Evolutionary conservation across 2,329 filamentous ascomycete genomes (phyloP).

Genomic region (Penicillium nordicum): DNA sequence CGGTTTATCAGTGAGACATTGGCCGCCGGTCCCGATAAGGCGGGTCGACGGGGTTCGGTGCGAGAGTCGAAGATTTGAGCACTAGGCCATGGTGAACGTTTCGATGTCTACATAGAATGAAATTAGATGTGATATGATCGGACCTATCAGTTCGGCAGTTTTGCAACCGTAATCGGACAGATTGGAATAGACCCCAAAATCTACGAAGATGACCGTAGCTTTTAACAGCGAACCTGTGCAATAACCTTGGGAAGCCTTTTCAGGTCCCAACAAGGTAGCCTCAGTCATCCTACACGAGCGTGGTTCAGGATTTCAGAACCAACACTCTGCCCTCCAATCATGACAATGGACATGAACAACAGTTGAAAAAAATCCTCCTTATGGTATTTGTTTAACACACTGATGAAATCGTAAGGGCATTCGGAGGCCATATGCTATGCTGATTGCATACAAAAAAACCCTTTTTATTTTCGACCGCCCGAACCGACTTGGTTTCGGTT

Average conservation of each 20-base stretch:
- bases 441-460: slow-evolving; percentile 36
- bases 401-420: slow-evolving; percentile 38
- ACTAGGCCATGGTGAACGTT: background rate
- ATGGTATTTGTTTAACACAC: slow-evolving; percentile 38
- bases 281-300: background rate
- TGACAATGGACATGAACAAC: background rate
- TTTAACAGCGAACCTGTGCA: background rate
- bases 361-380: slow-evolving; percentile 28
- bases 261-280: background rate
- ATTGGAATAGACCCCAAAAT: background rate
- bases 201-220: background rate
- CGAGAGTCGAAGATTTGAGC: slow-evolving; percentile 36
- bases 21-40: slow-evolving; percentile 23
- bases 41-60: slow-evolving; percentile 26
- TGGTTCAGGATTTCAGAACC: background rate
- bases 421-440: slow-evolving; percentile 36
- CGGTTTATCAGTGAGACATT: slow-evolving; percentile 51
- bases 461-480: slow-evolving; percentile 35
- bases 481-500: slow-evolving; percentile 26
- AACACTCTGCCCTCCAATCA: background rate
- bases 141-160: background rate
- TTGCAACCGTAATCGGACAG: background rate
- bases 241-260: background rate
- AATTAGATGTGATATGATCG: background rate
- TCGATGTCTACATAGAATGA: background rate